Conservation (phyloP, 2,329 filamentous ascomycete species). For the Aspergillus intermedius region DNA sequence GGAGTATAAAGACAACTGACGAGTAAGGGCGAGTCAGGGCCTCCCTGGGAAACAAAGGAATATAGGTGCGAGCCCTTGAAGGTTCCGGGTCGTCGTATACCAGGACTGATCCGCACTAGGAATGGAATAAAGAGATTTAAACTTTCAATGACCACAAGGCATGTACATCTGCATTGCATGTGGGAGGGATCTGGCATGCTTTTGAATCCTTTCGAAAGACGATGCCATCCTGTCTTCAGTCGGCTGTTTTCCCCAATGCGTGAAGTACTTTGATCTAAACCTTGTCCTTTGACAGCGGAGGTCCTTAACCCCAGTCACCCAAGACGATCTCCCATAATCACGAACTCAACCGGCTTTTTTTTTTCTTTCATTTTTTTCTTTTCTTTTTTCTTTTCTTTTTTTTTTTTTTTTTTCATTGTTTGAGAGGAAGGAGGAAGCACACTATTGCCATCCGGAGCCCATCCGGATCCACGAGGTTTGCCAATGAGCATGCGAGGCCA, state of each 20-base stretch:
- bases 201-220: not conserved
- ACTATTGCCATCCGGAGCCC: no score
- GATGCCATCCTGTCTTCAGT: not conserved
- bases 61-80: no score
- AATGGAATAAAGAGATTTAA: not conserved
- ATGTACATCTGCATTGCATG: not conserved
- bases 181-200: not conserved
- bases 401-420: not conserved
- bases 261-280: conserved; percentile 10
- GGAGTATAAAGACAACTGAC: no score
- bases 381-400: not conserved
- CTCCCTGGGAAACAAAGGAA: no score
- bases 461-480: conserved; percentile 2
- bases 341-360: not conserved
- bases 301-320: not conserved
- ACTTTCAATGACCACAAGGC: not conserved
- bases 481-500: conserved; percentile 12
- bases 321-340: not conserved
- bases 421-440: not conserved
- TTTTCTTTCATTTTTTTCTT: not conserved
- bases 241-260: conserved; percentile 10
- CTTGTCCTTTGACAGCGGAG: not conserved
- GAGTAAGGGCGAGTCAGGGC: no score
- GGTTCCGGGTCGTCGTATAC: no score
- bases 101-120: no score